Evolutionary conservation across 1,139 yeast species (phyloP).

Genomic region (Kodamaea arcana): DNA sequence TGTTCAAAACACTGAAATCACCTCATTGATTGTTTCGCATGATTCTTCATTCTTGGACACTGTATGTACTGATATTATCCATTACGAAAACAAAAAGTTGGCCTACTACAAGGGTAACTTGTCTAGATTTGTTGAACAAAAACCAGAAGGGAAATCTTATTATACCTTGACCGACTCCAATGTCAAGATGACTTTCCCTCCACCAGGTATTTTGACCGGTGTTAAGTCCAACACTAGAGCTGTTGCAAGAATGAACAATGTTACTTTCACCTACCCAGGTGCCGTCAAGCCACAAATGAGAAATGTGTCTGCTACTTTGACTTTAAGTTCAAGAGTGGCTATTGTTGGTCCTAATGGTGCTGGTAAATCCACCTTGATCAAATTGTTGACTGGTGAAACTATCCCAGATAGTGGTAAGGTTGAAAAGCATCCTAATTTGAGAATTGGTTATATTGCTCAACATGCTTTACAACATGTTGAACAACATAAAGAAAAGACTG

Average conservation of each 20-base stretch:
- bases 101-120: conserved; percentile 95
- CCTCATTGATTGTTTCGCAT: conserved; percentile 94
- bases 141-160: conserved; percentile 95
- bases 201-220: conserved; percentile 95
- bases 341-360: conserved; percentile 98
- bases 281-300: conserved; percentile 76
- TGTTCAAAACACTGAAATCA: conserved; percentile 74
- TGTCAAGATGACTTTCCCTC: conserved; percentile 97
- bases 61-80: conserved; percentile 95
- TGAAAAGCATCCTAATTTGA: conserved; percentile 95
- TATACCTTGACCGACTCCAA: conserved; percentile 92
- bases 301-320: conserved; percentile 80
- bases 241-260: conserved; percentile 85
- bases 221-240: conserved; percentile 94
- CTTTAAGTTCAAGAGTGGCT: conserved; percentile 93
- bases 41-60: conserved; percentile 95
- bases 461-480: conserved; percentile 97
- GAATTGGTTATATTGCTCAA: conserved; percentile 98
- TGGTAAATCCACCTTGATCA: conserved; percentile 94
- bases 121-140: conserved; percentile 83
- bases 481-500: conserved; percentile 95
- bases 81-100: conserved; percentile 91
- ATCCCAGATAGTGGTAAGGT: conserved; percentile 84
- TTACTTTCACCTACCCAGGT: conserved; percentile 87
- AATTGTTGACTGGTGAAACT: conserved; percentile 86